These are phyloP conservation scores for Madurella mycetomatis DNA, from an alignment of 2,329 filamentous ascomycete genomes.

Conservation along the genomic window DNA sequence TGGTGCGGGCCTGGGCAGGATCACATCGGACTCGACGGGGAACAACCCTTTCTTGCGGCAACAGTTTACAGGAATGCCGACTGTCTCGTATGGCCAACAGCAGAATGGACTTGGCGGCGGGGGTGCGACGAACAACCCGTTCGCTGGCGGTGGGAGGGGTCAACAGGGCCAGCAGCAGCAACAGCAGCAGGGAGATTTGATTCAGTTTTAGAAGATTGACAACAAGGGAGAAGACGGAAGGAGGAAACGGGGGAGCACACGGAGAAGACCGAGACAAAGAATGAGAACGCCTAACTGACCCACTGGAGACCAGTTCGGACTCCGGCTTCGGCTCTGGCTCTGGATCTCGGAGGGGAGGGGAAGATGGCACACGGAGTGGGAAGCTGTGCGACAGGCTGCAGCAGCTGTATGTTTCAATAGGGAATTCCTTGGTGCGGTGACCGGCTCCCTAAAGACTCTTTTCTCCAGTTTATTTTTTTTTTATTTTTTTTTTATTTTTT, in stretches of 20 bases:
- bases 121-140: slow-evolving; percentile 48
- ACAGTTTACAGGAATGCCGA: slow-evolving; percentile 76
- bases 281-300: neutral
- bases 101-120: slow-evolving; percentile 43
- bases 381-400: neutral
- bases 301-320: too few relatives aligned
- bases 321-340: neutral
- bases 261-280: neutral
- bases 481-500: neutral
- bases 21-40: slow-evolving; percentile 68
- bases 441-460: neutral
- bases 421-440: neutral
- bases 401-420: neutral
- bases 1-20: slow-evolving; percentile 67
- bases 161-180: slow-evolving; percentile 44
- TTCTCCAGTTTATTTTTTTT: neutral
- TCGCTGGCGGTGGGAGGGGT: slow-evolving; percentile 37
- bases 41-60: slow-evolving; percentile 86
- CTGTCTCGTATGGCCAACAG: slow-evolving; percentile 49
- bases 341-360: neutral
- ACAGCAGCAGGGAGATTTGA: slow-evolving; percentile 48
- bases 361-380: neutral
- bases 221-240: neutral
- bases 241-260: neutral
- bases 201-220: slow-evolving; percentile 50